Percentiles rank a stretch among this genome's conserved stretches.
Conservation (phyloP, 208 protist species). For the Wallacemonas rigidus region DNA sequence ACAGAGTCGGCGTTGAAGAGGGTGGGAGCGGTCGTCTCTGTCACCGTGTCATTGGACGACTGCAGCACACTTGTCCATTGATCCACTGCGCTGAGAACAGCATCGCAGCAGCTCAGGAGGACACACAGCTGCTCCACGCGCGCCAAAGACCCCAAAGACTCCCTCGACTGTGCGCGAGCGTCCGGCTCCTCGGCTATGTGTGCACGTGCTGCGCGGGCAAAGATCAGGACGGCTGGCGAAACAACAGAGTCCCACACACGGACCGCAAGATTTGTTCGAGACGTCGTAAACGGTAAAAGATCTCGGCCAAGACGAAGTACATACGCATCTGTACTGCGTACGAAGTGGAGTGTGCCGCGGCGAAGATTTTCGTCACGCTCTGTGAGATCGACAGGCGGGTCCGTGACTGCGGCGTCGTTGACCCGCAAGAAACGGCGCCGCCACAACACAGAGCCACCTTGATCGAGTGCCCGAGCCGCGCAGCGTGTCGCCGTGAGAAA, state of each 20-base stretch:
- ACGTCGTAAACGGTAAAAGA: not conserved
- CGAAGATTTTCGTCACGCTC: not conserved
- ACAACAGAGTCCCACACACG: constrained; percentile 8
- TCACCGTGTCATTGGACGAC: not conserved
- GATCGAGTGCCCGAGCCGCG: constrained; percentile 32
- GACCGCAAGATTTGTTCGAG: not conserved
- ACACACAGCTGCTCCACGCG: not conserved
- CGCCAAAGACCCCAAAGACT: not conserved
- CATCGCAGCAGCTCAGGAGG: constrained; percentile 5
- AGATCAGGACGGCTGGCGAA: not conserved
- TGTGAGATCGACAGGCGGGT: constrained; percentile 9
- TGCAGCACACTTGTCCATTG: constrained; percentile 30
- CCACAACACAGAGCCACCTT: constrained; percentile 49
- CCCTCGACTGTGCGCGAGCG: not conserved
- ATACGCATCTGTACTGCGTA: constrained; percentile 59
- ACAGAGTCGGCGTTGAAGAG: not conserved
- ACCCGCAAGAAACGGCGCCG: constrained; percentile 40
- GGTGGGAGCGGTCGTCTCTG: not conserved
- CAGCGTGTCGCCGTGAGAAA: constrained; percentile 20
- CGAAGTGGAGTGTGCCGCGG: constrained; percentile 36
- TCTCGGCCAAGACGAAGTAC: constrained; percentile 34
- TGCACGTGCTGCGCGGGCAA: not conserved
- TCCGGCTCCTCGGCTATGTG: not conserved
- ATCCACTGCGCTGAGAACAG: constrained; percentile 29
- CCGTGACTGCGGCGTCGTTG: not conserved